Conservation (phyloP, 23 red algal genomes). For the Agarophyton chilense region DNA sequence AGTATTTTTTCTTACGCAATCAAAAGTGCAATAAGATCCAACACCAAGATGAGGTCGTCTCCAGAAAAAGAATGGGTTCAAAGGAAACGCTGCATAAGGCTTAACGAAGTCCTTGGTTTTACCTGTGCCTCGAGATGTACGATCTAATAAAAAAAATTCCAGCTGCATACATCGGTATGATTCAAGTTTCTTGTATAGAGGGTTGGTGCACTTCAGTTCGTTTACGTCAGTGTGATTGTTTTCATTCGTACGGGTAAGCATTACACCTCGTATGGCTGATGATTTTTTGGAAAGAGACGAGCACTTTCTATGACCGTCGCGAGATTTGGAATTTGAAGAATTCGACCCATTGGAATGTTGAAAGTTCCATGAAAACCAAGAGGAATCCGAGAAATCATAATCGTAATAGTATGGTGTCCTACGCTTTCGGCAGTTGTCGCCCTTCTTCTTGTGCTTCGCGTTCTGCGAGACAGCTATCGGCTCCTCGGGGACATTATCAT, state of each 20-base stretch:
- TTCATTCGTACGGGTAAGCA: too few species aligned
- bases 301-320: too few species aligned
- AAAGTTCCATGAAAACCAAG: too few species aligned
- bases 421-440: too few species aligned
- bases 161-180: neutral
- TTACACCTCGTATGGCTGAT: too few species aligned
- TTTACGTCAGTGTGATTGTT: too few species aligned
- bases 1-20: neutral
- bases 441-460: too few species aligned
- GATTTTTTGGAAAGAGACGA: too few species aligned
- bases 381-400: too few species aligned
- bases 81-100: neutral
- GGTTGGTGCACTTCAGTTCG: neutral
- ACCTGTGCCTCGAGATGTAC: neutral
- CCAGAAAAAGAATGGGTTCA: neutral
- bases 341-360: too few species aligned
- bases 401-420: too few species aligned
- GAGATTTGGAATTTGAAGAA: too few species aligned
- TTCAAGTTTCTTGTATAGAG: neutral
- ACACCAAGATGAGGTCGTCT: neutral
- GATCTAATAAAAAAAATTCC: neutral
- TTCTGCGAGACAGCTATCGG: neutral
- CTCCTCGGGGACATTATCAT: neutral
- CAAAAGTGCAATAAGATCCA: neutral
- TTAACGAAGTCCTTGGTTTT: neutral